Base-by-base conservation (phyloP, 495 filamentous ascomycete species). In the Xeromyces bisporus region DNA sequence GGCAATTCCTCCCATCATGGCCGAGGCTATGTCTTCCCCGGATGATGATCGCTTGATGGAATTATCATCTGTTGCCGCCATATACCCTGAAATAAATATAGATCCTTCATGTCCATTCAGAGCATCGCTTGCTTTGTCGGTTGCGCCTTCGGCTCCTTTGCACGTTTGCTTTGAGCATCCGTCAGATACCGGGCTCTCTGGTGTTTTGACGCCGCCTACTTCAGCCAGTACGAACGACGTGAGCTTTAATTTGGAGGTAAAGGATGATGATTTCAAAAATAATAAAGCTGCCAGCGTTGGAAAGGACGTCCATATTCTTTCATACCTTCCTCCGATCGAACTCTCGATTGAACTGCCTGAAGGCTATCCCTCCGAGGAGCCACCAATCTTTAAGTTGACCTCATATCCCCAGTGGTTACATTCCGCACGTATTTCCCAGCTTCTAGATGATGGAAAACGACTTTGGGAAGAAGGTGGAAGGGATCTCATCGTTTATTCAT, bases 401-500 rank as follows among this genome's bases (percentile, higher is more conserved):
- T 76, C 79, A 3, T 36, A 56, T 15, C 73, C 80, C 2, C 53
- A 61, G 28, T 96, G 87, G 89, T 46, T 94, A 5, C 69, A 80
- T 0, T 36, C 53, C 2, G 41, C 60, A 1, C 69, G 62, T 7
- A 38, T 82, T n/a, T 36, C 56, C 18, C 61, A 56, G 34, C 57
- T 96, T 1, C 51, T 73, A 38, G 45, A 57, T 8, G 74, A 87
- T 38, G 73, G 67, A 1, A 36, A 53, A 21, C 47, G 51, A 3
- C 53, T 92, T 9, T 97, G 89, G 89, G 75, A 87, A 39, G 84
- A 92, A 33, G 67, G 74, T 28, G 85, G 83, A 1, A 70, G 59
- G 15, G 71, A 75, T 40, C 69, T 78, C 41, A 74, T 91, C 4
- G 67, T 92, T 10, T 97, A 71, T 49, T 68, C 73, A 0, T 93